Base-by-base conservation (phyloP, 768 basidiomycete genomes). In the Mycena capillaripes region DNA sequence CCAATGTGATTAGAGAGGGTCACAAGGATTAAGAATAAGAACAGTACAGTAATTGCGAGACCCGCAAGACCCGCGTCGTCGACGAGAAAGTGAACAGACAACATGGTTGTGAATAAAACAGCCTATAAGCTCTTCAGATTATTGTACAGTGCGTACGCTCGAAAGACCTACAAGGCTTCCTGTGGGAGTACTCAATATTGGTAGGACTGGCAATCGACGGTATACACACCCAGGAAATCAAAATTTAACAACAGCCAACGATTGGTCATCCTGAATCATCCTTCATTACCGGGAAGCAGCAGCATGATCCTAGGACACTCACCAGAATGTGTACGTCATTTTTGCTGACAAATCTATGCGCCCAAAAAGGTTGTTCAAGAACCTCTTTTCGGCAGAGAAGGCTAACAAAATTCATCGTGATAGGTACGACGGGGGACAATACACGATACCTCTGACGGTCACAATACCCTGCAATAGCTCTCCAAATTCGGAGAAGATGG, bases 401-500 rank as follows among this genome's bases (percentile, higher is more conserved):
- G 97, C 74, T 74, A 38, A 1, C 19, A 21, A 34, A 27, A 16
- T 8, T n/a, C 40, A 16, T 19, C 10, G 9, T 42, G 3, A 55
- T 10, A 27, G 5, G 16, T 14, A 5, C 17, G 27, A 30, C 12
- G 17, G 38, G 11, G 63, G 1, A 19, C 21, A 11, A 46, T 11
- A 42, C 6, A 2, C 1, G 16, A 11, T 64, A 68, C 73, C 97
- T 67, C 97, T 89, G 48, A 97, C 94, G 8, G 96, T 96, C 27
- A 96, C 94, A 55, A 97, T 94, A 25, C 96, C 96, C 61, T 96
- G 94, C 25, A 97, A 80, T 12, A 97, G 82, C 77, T 96, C 95
- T 17, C 90, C 90, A 73, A 95, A 96, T 63, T 92, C 93, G 10
- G 93, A 92, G 82, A 93, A 95, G 71, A 95, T 95, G 0, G 95